Evolutionary conservation across 495 filamentous ascomycete species (phyloP).

Genomic region (Penicillium diatomitis): DNA sequence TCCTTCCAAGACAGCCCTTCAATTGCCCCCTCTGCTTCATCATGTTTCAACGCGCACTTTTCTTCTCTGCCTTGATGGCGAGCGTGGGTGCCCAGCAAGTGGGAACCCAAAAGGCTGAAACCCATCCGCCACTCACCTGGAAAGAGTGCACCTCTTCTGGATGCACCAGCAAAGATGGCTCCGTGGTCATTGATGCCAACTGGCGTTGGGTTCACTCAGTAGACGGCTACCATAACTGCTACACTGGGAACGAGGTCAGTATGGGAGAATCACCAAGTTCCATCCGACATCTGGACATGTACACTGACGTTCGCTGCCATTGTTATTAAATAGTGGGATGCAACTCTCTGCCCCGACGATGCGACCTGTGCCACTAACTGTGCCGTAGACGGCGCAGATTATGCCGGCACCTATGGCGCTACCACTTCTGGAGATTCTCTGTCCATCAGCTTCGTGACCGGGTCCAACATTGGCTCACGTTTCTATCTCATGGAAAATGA

Average conservation of each 20-base stretch:
- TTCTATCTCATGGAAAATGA: slow-evolving; percentile 49
- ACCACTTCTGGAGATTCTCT: slow-evolving; percentile 42
- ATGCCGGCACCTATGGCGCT: slow-evolving; percentile 47
- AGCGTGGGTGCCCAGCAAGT: slow-evolving; percentile 39
- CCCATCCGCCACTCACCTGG: slow-evolving; percentile 52
- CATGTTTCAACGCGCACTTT: slow-evolving; percentile 27
- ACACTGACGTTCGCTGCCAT: neutral
- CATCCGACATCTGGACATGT: no score
- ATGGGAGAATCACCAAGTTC: neutral
- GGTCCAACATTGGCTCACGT: slow-evolving; percentile 46
- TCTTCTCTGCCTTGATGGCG: slow-evolving; percentile 20
- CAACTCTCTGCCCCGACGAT: slow-evolving; percentile 44
- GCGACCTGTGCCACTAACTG: slow-evolving; percentile 48
- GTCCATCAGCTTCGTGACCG: slow-evolving; percentile 47
- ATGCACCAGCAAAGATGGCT: slow-evolving; percentile 44
- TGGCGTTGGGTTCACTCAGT: slow-evolving; percentile 53
- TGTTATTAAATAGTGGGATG: slow-evolving; percentile 37
- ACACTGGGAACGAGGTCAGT: slow-evolving; percentile 40
- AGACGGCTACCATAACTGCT: slow-evolving; percentile 52
- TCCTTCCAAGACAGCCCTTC: no score
- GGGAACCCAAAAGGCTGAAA: slow-evolving; percentile 36
- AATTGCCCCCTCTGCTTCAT: neutral
- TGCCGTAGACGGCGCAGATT: slow-evolving; percentile 53
- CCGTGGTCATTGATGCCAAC: slow-evolving; percentile 55
- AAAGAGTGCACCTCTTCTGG: slow-evolving; percentile 42